phyloP scores from a whole-genome alignment of 768 basidiomycete species.

The Psilocybe cyanescens region DNA sequence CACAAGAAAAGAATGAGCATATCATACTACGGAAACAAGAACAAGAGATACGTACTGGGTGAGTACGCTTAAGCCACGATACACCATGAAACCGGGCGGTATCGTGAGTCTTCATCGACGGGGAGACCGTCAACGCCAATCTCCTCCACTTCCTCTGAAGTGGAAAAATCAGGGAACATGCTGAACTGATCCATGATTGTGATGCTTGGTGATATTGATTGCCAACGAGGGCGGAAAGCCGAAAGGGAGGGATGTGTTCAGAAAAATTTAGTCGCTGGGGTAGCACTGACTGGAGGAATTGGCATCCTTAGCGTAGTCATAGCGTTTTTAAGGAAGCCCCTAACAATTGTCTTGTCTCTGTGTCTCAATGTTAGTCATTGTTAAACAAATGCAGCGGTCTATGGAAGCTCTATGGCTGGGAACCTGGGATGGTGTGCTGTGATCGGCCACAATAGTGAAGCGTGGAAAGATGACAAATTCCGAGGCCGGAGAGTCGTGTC shows the following conservation, averaged over 20 bases:
- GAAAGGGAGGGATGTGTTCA: not conserved
- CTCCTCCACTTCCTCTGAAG: not conserved
- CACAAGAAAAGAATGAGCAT: not conserved
- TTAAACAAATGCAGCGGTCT: too few relatives aligned
- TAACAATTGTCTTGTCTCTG: too few relatives aligned
- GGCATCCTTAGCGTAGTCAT: not conserved
- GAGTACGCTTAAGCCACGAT: not conserved
- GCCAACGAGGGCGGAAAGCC: not conserved
- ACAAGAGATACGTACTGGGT: not conserved
- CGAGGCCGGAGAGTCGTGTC: too few relatives aligned
- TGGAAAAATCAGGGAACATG: not conserved
- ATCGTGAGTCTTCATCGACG: slow-evolving; percentile 6
- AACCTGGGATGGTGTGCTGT: too few relatives aligned
- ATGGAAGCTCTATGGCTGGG: too few relatives aligned
- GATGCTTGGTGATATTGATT: not conserved
- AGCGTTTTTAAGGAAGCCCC: too few relatives aligned
- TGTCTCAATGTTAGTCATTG: too few relatives aligned
- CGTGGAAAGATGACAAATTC: too few relatives aligned
- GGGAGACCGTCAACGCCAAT: not conserved
- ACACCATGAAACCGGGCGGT: slow-evolving; percentile 1
- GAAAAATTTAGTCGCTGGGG: not conserved
- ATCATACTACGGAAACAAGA: not conserved
- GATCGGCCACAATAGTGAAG: too few relatives aligned
- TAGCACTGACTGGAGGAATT: not conserved
- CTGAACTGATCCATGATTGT: not conserved